Conservation (phyloP, 192 early-diverging fungal genomes). For the Spinellus fusiger region DNA sequence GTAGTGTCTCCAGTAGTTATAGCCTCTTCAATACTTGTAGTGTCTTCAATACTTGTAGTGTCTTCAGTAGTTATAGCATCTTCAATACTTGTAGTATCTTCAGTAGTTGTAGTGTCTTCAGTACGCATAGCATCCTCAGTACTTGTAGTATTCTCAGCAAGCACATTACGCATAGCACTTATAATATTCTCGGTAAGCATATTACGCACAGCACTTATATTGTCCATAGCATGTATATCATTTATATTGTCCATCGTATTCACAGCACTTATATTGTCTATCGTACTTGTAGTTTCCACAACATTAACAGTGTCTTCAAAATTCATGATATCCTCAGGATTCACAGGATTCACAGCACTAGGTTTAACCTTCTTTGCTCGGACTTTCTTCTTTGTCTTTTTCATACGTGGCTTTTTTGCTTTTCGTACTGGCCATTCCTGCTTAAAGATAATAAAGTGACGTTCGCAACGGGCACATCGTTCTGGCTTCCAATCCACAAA, state of each 20-base stretch:
- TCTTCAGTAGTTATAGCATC: background rate
- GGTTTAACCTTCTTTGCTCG: background rate
- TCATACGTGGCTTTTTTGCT: conserved; percentile 1
- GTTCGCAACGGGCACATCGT: conserved; percentile 23
- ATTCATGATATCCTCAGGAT: background rate
- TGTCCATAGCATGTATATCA: too few relatives aligned
- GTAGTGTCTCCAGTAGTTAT: too few relatives aligned
- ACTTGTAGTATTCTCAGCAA: background rate
- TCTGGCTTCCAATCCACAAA: conserved; percentile 21
- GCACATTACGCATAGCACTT: background rate
- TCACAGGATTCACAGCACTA: background rate
- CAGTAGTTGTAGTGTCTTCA: background rate
- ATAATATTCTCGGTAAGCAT: too few relatives aligned
- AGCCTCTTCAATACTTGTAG: too few relatives aligned
- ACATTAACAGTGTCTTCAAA: too few relatives aligned
- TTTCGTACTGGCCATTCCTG: conserved; percentile 26
- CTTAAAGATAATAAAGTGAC: conserved; percentile 21
- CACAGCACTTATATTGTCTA: too few relatives aligned
- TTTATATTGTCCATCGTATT: too few relatives aligned
- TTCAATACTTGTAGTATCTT: background rate
- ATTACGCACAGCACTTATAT: too few relatives aligned
- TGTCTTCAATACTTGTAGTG: too few relatives aligned
- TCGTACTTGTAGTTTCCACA: too few relatives aligned
- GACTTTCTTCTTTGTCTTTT: conserved; percentile 2
- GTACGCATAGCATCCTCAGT: background rate